Percentiles rank a stretch among this genome's conserved stretches.
Evolutionary conservation across 805 yeast genomes (phyloP).

Genomic region (Starmerella scarabaei): DNA sequence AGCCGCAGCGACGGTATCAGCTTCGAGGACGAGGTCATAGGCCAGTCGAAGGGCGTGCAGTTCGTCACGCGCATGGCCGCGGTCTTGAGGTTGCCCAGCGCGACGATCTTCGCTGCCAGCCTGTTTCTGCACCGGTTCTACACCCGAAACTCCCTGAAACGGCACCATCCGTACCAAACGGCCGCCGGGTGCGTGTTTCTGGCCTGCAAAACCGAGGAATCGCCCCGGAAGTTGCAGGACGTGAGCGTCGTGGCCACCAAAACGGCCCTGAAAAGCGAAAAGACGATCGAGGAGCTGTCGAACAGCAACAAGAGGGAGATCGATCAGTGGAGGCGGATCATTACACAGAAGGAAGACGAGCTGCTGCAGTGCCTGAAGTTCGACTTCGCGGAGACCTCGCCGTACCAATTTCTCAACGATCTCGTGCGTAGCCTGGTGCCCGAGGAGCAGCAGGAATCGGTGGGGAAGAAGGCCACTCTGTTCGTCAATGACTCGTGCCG

Average conservation of each 20-base stretch:
- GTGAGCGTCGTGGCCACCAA: slow-evolving; percentile 39
- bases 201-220: slow-evolving; percentile 43
- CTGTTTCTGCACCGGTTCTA: slow-evolving; percentile 41
- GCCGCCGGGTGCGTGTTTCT: slow-evolving; percentile 41
- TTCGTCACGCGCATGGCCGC: slow-evolving; percentile 36
- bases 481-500: slow-evolving; percentile 31
- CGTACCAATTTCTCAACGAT: slow-evolving; percentile 22
- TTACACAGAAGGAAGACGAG: slow-evolving; percentile 35
- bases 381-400: slow-evolving; percentile 35
- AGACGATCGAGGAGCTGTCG: slow-evolving; percentile 27
- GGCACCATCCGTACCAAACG: slow-evolving; percentile 37
- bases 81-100: slow-evolving; percentile 35
- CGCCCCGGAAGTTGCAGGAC: slow-evolving; percentile 36
- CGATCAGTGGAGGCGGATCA: slow-evolving; percentile 40
- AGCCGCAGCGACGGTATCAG: slow-evolving; percentile 26
- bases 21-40: slow-evolving; percentile 31
- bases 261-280: slow-evolving; percentile 34
- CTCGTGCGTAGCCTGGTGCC: slow-evolving; percentile 11
- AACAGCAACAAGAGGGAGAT: slow-evolving; percentile 35
- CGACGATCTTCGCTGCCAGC: slow-evolving; percentile 38
- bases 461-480: slow-evolving; percentile 13
- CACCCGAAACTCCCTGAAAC: slow-evolving; percentile 33
- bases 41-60: slow-evolving; percentile 37
- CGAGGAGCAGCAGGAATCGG: slow-evolving; percentile 5
- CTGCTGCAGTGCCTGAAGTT: slow-evolving; percentile 36